Percentiles rank a stretch among this genome's conserved stretches.
Conservation (phyloP, 805 yeast genomes). For the Blastobotrys americana region DNA sequence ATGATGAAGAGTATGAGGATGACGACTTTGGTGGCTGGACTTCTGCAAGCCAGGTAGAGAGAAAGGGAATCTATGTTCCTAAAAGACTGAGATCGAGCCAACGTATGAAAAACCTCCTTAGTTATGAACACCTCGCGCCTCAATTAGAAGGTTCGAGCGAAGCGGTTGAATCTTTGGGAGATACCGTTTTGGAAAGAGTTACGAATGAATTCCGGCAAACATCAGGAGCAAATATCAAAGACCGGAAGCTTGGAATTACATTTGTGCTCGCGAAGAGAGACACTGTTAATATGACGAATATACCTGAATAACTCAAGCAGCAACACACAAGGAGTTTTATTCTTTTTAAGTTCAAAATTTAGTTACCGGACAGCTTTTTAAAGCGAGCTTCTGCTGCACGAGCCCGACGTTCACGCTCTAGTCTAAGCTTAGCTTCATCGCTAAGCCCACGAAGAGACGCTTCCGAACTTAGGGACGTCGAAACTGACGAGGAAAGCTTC, state of each 20-base stretch:
- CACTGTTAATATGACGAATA: too few species aligned
- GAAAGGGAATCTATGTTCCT: slow-evolving; percentile 19
- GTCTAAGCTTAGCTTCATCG: slow-evolving; percentile 63
- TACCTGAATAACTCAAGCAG: too few species aligned
- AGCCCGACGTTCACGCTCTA: slow-evolving; percentile 92
- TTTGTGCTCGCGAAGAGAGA: neutral
- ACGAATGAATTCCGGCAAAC: too few species aligned
- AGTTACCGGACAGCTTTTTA: slow-evolving; percentile 25
- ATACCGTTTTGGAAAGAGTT: neutral
- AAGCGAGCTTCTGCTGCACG: slow-evolving; percentile 92
- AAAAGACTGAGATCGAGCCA: slow-evolving; percentile 33
- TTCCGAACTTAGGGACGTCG: slow-evolving; percentile 18
- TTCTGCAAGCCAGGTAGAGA: slow-evolving; percentile 46
- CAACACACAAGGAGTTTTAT: too few species aligned
- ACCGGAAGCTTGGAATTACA: neutral
- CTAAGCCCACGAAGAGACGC: slow-evolving; percentile 43
- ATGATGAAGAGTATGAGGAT: slow-evolving; percentile 22
- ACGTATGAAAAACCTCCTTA: slow-evolving; percentile 52
- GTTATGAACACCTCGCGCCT: slow-evolving; percentile 60
- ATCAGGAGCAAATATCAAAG: too few species aligned
- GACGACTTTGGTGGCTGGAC: slow-evolving; percentile 38
- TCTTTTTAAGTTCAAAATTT: too few species aligned
- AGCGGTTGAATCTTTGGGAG: slow-evolving; percentile 3
- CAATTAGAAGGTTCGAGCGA: neutral
- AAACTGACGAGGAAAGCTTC: slow-evolving; percentile 20